Evolutionary conservation across 2,329 filamentous ascomycete species (phyloP).

Genomic region (Trichoderma sp.): DNA sequence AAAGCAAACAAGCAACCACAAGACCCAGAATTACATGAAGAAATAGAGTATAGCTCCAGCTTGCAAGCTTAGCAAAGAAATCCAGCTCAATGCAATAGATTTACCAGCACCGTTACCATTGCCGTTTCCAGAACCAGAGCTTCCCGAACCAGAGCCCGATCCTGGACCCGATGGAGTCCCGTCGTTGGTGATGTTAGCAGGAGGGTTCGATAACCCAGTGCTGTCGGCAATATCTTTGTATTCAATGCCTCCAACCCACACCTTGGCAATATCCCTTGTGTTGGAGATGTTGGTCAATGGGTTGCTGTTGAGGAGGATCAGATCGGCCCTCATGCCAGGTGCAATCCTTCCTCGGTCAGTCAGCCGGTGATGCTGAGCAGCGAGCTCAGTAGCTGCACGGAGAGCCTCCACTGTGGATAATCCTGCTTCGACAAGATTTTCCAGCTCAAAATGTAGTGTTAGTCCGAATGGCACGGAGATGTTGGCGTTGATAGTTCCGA

Average conservation of each 20-base stretch:
- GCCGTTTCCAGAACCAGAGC: neutral
- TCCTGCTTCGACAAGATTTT: conserved; percentile 4
- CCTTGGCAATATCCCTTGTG: neutral
- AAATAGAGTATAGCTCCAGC: neutral
- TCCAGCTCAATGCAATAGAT: neutral
- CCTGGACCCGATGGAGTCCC: neutral
- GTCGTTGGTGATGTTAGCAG: neutral
- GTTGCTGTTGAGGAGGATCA: neutral
- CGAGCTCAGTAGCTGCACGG: neutral
- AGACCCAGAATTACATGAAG: neutral
- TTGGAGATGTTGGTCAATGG: conserved; percentile 2
- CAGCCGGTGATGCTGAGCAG: neutral
- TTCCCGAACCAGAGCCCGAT: neutral
- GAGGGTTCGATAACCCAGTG: neutral
- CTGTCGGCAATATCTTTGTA: conserved; percentile 9
- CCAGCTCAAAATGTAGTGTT: neutral
- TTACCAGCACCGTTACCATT: neutral
- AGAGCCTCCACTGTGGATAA: conserved; percentile 4
- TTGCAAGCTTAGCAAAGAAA: neutral
- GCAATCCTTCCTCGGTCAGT: neutral
- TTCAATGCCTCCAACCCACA: conserved; percentile 6
- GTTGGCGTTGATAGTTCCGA: neutral
- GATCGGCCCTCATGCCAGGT: neutral
- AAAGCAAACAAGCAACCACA: neutral
- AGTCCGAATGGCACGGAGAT: conserved; percentile 1